Percentiles rank a stretch among this genome's conserved stretches.
Evolutionary conservation across 768 basidiomycete genomes (phyloP).

Genomic region (Suillus luteus): DNA sequence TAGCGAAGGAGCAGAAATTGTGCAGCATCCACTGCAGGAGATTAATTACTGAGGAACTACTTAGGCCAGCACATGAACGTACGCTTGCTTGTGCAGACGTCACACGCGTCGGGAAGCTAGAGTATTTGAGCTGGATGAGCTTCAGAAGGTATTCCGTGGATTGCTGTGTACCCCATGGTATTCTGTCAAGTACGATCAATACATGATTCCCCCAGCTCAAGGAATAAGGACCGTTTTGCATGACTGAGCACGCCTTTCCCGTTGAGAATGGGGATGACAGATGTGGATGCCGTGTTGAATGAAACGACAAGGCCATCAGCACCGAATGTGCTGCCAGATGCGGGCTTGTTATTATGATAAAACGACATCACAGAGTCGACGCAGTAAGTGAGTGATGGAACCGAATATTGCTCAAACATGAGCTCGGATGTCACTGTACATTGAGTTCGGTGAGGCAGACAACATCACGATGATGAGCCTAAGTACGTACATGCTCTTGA

Average conservation of each 20-base stretch:
- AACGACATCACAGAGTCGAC: constrained; percentile 93
- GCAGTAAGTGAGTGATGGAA: constrained; percentile 84
- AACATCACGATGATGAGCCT: neutral
- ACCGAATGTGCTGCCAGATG: constrained; percentile 38
- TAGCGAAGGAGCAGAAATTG: constrained; percentile 80
- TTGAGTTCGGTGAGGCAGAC: constrained; percentile 1
- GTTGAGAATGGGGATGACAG: constrained; percentile 82
- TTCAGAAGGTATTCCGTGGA: constrained; percentile 91
- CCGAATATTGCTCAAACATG: constrained; percentile 91
- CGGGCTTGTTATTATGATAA: constrained; percentile 70
- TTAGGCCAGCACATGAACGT: constrained; percentile 25
- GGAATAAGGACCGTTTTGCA: constrained; percentile 70
- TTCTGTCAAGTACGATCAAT: constrained; percentile 48
- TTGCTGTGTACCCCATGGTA: constrained; percentile 93
- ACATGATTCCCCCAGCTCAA: neutral
- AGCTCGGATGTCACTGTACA: constrained; percentile 88
- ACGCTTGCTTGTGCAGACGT: constrained; percentile 78
- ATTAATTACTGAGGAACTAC: neutral
- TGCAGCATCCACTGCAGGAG: constrained; percentile 82
- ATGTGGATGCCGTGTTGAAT: constrained; percentile 90
- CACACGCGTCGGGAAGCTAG: constrained; percentile 86
- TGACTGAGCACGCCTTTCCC: constrained; percentile 85
- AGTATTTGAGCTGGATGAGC: constrained; percentile 93
- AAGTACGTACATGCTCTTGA: constrained; percentile 74
- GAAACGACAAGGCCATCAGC: constrained; percentile 86